Evolutionary conservation across 345 rosid species (phyloP).

Genomic region (Boechera retrofracta): DNA sequence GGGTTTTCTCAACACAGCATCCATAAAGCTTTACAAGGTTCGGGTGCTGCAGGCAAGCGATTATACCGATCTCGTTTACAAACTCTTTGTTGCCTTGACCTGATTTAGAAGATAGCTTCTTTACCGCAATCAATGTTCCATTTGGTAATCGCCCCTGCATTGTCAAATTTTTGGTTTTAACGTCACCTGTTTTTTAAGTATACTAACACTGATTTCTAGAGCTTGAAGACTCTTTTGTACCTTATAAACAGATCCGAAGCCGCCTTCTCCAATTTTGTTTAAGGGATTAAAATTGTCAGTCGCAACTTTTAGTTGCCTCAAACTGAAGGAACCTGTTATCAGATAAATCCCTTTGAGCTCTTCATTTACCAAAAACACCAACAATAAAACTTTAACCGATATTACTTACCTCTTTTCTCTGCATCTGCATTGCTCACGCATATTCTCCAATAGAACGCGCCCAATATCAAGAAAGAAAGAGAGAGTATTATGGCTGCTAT

Average conservation of each 20-base stretch:
- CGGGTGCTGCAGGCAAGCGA: constrained; percentile 52
- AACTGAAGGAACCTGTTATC: constrained; percentile 42
- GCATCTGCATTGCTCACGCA: background rate
- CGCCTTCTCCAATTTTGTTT: constrained; percentile 56
- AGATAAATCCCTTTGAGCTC: constrained; percentile 6
- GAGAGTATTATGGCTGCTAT: constrained; percentile 41
- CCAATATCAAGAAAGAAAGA: constrained; percentile 42
- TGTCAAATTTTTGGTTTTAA: background rate
- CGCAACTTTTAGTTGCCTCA: constrained; percentile 48
- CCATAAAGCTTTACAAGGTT: constrained; percentile 57
- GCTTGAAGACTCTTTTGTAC: constrained; percentile 17
- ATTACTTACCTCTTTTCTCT: constrained; percentile 33
- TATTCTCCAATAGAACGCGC: constrained; percentile 48
- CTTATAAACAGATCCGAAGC: constrained; percentile 52
- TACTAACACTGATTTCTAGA: background rate
- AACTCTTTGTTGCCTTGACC: constrained; percentile 57
- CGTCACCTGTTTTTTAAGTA: background rate
- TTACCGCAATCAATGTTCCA: constrained; percentile 50
- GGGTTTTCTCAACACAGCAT: constrained; percentile 52
- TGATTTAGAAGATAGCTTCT: constrained; percentile 53
- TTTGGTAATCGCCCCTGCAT: constrained; percentile 43
- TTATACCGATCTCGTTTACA: constrained; percentile 52
- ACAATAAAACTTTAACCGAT: background rate
- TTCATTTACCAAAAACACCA: background rate
- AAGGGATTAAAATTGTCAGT: constrained; percentile 42